Conservation (phyloP, 2,329 filamentous ascomycete genomes). For the Nemania abortiva region DNA sequence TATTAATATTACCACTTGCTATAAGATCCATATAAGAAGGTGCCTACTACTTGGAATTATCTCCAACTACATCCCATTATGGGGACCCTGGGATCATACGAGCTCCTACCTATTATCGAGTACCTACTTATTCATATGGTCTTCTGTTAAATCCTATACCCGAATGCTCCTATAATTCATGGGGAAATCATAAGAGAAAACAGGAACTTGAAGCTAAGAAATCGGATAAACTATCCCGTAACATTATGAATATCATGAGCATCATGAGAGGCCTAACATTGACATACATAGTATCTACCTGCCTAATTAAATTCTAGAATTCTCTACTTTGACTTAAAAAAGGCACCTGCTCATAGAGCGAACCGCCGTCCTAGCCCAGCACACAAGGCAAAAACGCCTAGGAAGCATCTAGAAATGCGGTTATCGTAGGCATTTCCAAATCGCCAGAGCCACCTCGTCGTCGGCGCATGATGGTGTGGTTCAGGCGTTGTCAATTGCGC, state of each 20-base stretch:
- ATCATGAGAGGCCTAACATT: background rate
- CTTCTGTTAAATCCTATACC: conserved; percentile 20
- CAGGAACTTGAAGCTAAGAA: background rate
- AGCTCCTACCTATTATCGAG: conserved; percentile 25
- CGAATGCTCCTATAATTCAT: background rate
- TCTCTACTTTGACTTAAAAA: background rate
- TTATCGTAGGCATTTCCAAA: background rate
- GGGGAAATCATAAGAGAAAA: background rate
- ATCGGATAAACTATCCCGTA: background rate
- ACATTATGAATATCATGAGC: background rate
- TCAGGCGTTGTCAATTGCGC: conserved; percentile 23
- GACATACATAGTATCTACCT: background rate
- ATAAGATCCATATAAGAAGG: conserved; percentile 15
- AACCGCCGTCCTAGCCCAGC: background rate
- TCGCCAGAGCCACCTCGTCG: conserved; percentile 21
- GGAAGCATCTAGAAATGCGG: conserved; percentile 13
- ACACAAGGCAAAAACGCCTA: background rate
- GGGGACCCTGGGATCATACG: conserved; percentile 25
- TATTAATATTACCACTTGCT: conserved; percentile 27
- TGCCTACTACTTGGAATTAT: conserved; percentile 14
- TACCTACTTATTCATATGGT: conserved; percentile 5
- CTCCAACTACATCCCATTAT: conserved; percentile 27
- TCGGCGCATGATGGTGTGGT: conserved; percentile 36
- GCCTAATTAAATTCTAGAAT: background rate
- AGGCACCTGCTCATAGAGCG: conserved; percentile 7